Base-by-base conservation (phyloP, 805 yeast species). In the Ogataea minuta region DNA sequence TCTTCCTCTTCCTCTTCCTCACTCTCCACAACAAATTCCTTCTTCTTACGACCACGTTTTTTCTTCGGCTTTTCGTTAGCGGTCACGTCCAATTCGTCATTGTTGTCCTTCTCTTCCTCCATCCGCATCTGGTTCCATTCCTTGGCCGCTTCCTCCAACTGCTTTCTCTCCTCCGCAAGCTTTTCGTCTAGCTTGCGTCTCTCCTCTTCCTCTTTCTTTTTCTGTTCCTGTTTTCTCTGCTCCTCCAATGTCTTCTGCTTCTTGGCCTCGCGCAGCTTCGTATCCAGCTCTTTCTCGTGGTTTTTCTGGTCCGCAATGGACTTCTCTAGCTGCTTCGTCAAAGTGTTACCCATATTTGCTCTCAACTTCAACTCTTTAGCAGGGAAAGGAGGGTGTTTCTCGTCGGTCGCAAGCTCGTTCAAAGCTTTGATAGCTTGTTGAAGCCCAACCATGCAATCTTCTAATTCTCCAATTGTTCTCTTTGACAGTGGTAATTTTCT, bases 271-370 rank as follows among this genome's bases (percentile, higher is more conserved):
- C 73, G 81, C 41, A 91, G 69, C 63, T 78, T 85, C 27, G 68
- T 68, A 36, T 74, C 72, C 37, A 77, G 68, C 41, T 74, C 71
- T 12, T 60, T 60, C 42, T 86, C 90, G 60, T 72, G 80, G 45
- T 74, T 81, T 48, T 71, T 68, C 48, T 93, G 96, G 49, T 86
- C 91, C 17, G 73, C 77, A 36, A 84, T 66, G 20, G 81, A 77
- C 44, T 81, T 76, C 49, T 75, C 84, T 48, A 93, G 71, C 57
- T 89, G 83, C 43, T 76, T 79, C 45, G 76, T 69, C 57, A 89
- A 70, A 0, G 96, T 84, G 41, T 80, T 77, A 57, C 95, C 96
- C 74, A 88, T 75, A 49, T 76, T 76, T n/a, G 93, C 91, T 64
- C 97, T 80, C 50, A 89, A 82, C 53, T 80, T 82, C 50, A 93